Evolutionary conservation across 768 basidiomycete species (phyloP).

Genomic region (Favolaschia claudopus): DNA sequence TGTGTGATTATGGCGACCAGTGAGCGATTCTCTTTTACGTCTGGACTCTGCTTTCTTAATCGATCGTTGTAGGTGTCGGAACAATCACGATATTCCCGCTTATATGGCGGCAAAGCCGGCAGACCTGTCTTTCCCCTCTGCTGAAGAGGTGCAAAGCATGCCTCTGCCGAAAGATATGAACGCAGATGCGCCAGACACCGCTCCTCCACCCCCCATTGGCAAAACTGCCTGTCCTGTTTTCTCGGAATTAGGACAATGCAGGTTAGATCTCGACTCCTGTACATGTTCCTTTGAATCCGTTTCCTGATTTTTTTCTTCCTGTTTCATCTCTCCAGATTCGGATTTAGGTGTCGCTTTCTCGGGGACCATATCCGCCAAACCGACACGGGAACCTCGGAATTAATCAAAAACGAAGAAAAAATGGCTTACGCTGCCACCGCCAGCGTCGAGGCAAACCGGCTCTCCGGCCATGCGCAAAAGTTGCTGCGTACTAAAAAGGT

Average conservation of each 20-base stretch:
- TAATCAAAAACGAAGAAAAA: slow-evolving; percentile 66
- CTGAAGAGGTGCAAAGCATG: slow-evolving; percentile 48
- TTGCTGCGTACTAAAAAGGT: slow-evolving; percentile 76
- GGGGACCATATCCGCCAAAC: slow-evolving; percentile 71
- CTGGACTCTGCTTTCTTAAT: not conserved
- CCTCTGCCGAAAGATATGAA: slow-evolving; percentile 56
- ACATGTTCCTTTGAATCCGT: too few species aligned
- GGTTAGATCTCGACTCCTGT: slow-evolving; percentile 40
- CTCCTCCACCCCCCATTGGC: slow-evolving; percentile 35
- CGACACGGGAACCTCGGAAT: slow-evolving; percentile 50
- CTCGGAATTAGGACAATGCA: slow-evolving; percentile 75
- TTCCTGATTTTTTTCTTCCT: not conserved
- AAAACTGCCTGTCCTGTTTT: slow-evolving; percentile 72
- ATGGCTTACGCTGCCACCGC: slow-evolving; percentile 54
- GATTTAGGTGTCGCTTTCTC: slow-evolving; percentile 92
- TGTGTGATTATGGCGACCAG: slow-evolving; percentile 77
- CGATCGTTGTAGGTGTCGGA: slow-evolving; percentile 66
- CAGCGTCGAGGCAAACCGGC: slow-evolving; percentile 74
- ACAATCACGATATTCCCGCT: slow-evolving; percentile 75
- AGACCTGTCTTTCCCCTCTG: slow-evolving; percentile 70
- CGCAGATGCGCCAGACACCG: slow-evolving; percentile 27
- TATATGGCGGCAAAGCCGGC: slow-evolving; percentile 81
- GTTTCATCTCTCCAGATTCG: slow-evolving; percentile 52
- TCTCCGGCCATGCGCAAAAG: slow-evolving; percentile 64
- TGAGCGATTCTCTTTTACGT: slow-evolving; percentile 41